Conservation (phyloP, 2,329 filamentous ascomycete species). For the Cladosporium sphaerospermum region DNA sequence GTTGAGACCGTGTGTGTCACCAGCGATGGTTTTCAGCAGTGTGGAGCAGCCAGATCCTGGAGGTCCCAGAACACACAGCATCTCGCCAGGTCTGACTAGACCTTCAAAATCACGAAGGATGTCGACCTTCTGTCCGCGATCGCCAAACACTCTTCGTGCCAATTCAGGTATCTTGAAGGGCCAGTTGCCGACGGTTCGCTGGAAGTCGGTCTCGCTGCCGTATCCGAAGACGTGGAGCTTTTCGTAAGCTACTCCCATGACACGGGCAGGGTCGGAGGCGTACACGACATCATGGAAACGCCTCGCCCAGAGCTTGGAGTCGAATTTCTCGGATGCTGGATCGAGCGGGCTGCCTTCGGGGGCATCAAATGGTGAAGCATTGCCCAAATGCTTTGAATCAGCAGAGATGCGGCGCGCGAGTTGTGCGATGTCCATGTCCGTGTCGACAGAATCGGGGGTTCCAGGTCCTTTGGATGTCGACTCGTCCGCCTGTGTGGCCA, state of each 20-base stretch:
- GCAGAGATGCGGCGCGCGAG: slow-evolving; percentile 2
- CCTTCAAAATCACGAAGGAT: slow-evolving; percentile 65
- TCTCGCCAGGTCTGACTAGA: slow-evolving; percentile 63
- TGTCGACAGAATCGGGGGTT: not conserved
- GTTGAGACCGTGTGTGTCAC: slow-evolving; percentile 74
- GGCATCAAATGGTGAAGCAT: not conserved
- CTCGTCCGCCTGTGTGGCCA: not conserved
- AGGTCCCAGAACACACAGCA: slow-evolving; percentile 70
- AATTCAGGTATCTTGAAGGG: slow-evolving; percentile 1
- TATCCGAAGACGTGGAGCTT: slow-evolving; percentile 44
- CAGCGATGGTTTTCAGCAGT: slow-evolving; percentile 75
- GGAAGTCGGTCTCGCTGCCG: slow-evolving; percentile 44
- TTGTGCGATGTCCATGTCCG: not conserved
- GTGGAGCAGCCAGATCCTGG: slow-evolving; percentile 72
- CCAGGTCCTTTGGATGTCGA: not conserved
- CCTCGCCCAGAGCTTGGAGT: slow-evolving; percentile 3
- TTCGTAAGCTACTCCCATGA: slow-evolving; percentile 42
- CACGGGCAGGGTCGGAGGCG: slow-evolving; percentile 30
- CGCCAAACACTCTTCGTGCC: not conserved
- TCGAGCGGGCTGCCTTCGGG: not conserved
- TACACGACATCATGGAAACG: slow-evolving; percentile 3
- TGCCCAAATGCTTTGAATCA: not conserved
- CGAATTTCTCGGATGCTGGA: slow-evolving; percentile 1
- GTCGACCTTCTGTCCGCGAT: slow-evolving; percentile 39
- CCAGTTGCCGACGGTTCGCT: slow-evolving; percentile 43